Evolutionary conservation across 352 stramenopile genomes (phyloP), one percentile per base, ranked within the genome.

Genomic region (Pythium insidiosum): DNA sequence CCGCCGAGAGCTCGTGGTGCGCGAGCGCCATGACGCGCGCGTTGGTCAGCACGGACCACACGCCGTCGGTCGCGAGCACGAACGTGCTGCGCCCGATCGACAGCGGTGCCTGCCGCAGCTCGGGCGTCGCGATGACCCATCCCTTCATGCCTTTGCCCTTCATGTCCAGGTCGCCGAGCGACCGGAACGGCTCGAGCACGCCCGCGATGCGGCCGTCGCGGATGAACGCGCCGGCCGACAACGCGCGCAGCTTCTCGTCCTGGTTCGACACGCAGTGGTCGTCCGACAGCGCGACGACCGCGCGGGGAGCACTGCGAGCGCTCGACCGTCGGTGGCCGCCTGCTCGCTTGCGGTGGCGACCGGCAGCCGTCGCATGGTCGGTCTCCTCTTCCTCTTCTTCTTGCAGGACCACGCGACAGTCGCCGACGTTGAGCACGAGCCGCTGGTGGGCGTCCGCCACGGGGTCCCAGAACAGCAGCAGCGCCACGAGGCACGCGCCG

Each of bases 81-180:
- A 88, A 47, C 18, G 67, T 66, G 36, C 52, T 83, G 26, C 56
- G 62, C 12, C 63, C 63, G 15, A 81, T 40, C 9, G 62, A 42
- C 38, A 91, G 43, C 31, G 60, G 58, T 19, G 55, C 65, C 43
- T 69, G 56, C 13, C 54, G 60, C 39, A 91, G 72, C 54, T 88
- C 74, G 5, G 75, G 75, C 25, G 69, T 84, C 13, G 75, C 47
- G 28, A 91, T 78, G 24, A 88, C 74, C 75, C 73, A 88, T 38
- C 76, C 68, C 29, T 69, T 55, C 78, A 91, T 88, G 29, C 66
- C 66, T 13, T 57, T 54, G 26, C 63, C 61, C 50, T 91, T 91
- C 61, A 88, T 67, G 43, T 89, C 78, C n/a, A 88, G 74, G 40
- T 94, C 84, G 16, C 84, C 83, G 23, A 95, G 84, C 5, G 72